Base-by-base conservation (phyloP, 2,329 filamentous ascomycete genomes). In the Chaetomium olivaceum region DNA sequence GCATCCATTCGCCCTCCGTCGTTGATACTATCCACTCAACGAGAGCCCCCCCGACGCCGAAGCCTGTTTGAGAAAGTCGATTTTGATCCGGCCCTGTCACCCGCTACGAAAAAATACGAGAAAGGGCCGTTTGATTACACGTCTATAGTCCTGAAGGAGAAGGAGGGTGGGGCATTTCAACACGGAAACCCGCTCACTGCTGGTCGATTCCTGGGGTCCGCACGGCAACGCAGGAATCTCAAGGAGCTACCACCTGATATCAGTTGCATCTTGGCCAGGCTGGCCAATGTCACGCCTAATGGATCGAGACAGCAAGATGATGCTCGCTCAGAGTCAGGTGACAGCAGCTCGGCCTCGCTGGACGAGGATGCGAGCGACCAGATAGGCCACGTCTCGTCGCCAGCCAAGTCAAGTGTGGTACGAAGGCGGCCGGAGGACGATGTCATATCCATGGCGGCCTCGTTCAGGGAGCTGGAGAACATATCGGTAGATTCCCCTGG, bases 31-130 rank as follows among this genome's bases (percentile, higher is more conserved):
- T 70, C 66, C 51, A 64, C 46, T 68, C 64, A 63, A 68, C 72
- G 58, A 73, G 69, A 65, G 25, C 66, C 71, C 3, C 71, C 68
- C 23, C 77, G 79, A 9, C 80, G 80, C 39, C 76, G 75, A 9
- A 85, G 81, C 65, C 77, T 83, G 12, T 88, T 86, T 67, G 82
- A 84, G 36, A 85, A 81, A 67, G 78, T 87, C 33, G 78, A 82
- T 48, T 85, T 88, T 58, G 83, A 85, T 29, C 80, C 83, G 5
- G 79, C 79, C 19, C 76, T 87, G 36, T 81, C 84, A 0, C 74
- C 82, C 62, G 83, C 85, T 52, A 85, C 83, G 68, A 85, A 83
- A 68, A 87, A 87, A 69, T 88, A 88, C 68, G 81, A 85, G 55
- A 83, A 82, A 4, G 85, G 85, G 16, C 79, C 81, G 2, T 88